Evolutionary conservation across 2,329 filamentous ascomycete genomes (phyloP).

Genomic region (Blastomyces emzantsi): DNA sequence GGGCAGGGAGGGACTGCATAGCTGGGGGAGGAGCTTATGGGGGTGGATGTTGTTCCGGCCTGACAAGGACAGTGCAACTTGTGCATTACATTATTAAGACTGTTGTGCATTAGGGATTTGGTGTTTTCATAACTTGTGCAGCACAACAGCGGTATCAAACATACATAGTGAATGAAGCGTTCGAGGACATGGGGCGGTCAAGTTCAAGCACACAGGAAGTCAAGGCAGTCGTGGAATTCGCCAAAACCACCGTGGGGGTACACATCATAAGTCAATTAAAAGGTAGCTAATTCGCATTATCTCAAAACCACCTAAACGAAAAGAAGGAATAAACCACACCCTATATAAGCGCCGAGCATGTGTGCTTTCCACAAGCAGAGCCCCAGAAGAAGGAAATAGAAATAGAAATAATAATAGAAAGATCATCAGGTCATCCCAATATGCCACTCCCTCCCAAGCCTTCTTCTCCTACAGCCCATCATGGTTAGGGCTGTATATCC

Average conservation of each 20-base stretch:
- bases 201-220: neutral
- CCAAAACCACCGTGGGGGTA: neutral
- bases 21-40: too few relatives aligned
- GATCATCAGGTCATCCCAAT: neutral
- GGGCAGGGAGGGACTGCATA: too few relatives aligned
- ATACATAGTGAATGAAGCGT: neutral
- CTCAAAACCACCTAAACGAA: neutral
- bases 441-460: neutral
- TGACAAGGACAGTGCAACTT: neutral
- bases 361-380: neutral
- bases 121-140: neutral
- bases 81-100: neutral
- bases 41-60: too few relatives aligned
- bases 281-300: neutral
- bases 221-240: neutral
- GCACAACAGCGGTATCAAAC: neutral
- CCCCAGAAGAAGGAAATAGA: neutral
- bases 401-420: neutral
- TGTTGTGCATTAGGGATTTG: neutral
- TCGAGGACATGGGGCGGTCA: neutral
- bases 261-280: neutral
- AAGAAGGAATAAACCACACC: neutral
- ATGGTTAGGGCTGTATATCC: constrained; percentile 10
- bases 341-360: neutral
- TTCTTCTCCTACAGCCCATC: neutral